Conservation (phyloP, 2,329 filamentous ascomycete species). For the Pseudonectria foliicola region DNA sequence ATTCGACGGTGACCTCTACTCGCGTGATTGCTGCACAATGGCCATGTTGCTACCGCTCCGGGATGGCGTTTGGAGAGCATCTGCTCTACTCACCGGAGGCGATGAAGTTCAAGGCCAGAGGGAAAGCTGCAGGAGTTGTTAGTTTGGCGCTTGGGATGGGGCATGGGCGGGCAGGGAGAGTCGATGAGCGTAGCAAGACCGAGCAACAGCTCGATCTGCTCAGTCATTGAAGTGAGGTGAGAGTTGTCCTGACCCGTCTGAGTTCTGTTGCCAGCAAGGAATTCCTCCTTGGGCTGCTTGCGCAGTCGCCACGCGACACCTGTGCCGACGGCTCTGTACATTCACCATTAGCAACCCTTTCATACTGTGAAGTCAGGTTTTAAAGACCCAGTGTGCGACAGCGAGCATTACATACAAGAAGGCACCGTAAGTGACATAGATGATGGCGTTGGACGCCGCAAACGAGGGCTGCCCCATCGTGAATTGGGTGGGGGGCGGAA, state of each 20-base stretch:
- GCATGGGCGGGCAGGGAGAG: slow-evolving; percentile 1
- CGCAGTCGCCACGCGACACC: slow-evolving; percentile 51
- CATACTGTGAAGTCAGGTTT: background rate
- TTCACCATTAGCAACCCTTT: slow-evolving; percentile 9
- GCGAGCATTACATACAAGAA: slow-evolving; percentile 57
- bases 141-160: slow-evolving; percentile 13
- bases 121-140: slow-evolving; percentile 52
- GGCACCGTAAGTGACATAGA: slow-evolving; percentile 70
- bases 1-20: slow-evolving; percentile 1
- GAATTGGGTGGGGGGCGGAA: background rate
- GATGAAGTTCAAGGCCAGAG: slow-evolving; percentile 82
- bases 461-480: slow-evolving; percentile 69
- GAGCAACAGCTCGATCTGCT: slow-evolving; percentile 2
- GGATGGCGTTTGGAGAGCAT: slow-evolving; percentile 22
- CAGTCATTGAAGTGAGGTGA: background rate
- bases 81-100: slow-evolving; percentile 74
- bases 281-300: slow-evolving; percentile 61
- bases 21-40: slow-evolving; percentile 6
- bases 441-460: slow-evolving; percentile 73
- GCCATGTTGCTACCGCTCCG: slow-evolving; percentile 55
- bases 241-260: slow-evolving; percentile 62
- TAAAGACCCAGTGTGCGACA: too few relatives aligned
- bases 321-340: slow-evolving; percentile 54
- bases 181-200: background rate
- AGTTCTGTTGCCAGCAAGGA: slow-evolving; percentile 70